phyloP scores from a whole-genome alignment of 345 rosid species.

The Salix caprea region DNA sequence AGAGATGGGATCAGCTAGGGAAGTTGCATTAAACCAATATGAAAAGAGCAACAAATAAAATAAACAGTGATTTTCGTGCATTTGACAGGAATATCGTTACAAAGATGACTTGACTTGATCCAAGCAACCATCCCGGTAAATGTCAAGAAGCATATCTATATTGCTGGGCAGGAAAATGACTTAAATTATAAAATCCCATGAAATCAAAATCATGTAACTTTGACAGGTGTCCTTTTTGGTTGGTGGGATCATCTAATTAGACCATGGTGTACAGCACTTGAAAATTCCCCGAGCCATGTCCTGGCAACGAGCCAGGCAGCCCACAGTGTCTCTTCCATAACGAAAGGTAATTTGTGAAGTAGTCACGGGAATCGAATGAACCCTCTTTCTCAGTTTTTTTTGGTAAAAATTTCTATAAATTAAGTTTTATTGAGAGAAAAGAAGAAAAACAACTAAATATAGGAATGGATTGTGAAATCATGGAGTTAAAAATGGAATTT shows the following conservation, averaged over 20 bases:
- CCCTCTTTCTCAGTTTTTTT: neutral
- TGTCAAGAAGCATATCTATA: neutral
- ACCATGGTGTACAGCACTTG: neutral
- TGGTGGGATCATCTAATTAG: neutral
- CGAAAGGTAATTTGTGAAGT: neutral
- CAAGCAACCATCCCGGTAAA: neutral
- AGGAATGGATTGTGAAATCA: neutral
- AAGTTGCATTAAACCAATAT: neutral
- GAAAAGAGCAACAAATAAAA: no score
- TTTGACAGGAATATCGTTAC: slow-evolving; percentile 20
- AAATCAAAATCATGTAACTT: neutral
- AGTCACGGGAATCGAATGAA: slow-evolving; percentile 9
- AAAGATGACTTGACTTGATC: slow-evolving; percentile 26
- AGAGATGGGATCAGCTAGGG: neutral
- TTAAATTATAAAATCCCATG: neutral
- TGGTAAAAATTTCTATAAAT: no score
- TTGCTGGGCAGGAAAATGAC: slow-evolving; percentile 2
- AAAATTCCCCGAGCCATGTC: neutral
- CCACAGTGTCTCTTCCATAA: neutral
- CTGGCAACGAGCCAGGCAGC: neutral
- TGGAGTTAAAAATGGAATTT: neutral
- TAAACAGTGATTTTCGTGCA: neutral
- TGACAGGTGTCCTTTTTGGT: neutral
- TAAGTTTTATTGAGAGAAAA: no score
- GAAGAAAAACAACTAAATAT: no score